Evolutionary conservation across 2,329 filamentous ascomycete genomes (phyloP).

Genomic region (Cordyceps tenuipes): DNA sequence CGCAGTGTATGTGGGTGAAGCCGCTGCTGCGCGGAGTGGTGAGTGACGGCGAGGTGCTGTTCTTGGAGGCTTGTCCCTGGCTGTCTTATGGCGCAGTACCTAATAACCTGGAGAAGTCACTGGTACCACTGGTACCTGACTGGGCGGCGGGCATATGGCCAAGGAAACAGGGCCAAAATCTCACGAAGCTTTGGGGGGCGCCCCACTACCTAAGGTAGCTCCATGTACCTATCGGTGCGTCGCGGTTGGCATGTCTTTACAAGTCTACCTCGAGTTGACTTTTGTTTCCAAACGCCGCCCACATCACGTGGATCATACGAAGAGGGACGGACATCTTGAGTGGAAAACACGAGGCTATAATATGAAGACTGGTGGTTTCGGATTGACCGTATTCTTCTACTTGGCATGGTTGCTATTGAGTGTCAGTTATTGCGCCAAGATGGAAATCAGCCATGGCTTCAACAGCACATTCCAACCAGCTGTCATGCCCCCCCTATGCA

Average conservation of each 20-base stretch:
- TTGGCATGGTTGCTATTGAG: no score
- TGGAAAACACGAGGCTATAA: not conserved
- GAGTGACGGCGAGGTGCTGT: constrained; percentile 8
- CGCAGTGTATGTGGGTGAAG: not conserved
- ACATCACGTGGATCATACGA: constrained; percentile 3
- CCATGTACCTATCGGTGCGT: constrained; percentile 1
- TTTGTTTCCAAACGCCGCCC: not conserved
- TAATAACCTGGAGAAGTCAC: constrained; percentile 10
- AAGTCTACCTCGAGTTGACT: not conserved
- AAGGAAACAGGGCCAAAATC: constrained; percentile 7
- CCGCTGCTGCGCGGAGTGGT: not conserved
- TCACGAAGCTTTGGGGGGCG: not conserved
- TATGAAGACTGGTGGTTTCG: not conserved
- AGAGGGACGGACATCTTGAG: not conserved
- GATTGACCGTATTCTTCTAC: no score
- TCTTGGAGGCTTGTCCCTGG: not conserved
- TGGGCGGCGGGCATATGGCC: not conserved
- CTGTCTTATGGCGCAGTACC: constrained; percentile 3
- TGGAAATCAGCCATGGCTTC: no score
- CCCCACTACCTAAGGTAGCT: constrained; percentile 7
- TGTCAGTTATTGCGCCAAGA: no score
- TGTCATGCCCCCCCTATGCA: no score
- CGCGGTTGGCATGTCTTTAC: not conserved
- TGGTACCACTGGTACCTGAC: constrained; percentile 1
- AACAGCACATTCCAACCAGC: no score